A percentile compares a stretch with the other conserved stretches of the same genome.
Evolutionary conservation across 495 filamentous ascomycete genomes (phyloP).

Genomic region (Xylaria venustula): DNA sequence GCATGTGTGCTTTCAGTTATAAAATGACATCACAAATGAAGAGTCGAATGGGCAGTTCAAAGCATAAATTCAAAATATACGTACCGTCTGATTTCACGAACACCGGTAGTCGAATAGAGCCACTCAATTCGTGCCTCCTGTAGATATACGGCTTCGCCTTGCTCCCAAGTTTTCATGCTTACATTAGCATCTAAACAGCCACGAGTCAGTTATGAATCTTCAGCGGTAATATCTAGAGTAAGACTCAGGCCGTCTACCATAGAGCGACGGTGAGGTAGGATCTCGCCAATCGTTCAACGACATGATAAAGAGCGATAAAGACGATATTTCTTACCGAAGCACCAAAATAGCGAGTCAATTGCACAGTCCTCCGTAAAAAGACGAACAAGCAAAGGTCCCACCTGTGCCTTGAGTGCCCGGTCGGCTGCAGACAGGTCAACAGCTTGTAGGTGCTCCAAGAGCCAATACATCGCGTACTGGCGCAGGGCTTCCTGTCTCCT

Average conservation of each 20-base stretch:
- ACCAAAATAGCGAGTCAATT: slow-evolving; percentile 36
- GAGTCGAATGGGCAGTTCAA: not conserved
- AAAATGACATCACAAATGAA: too few species aligned
- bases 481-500: slow-evolving; percentile 26
- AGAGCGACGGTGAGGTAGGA: too few species aligned
- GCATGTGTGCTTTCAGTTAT: too few species aligned
- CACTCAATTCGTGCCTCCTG: slow-evolving; percentile 24
- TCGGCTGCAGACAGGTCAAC: slow-evolving; percentile 37
- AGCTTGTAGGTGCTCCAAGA: slow-evolving; percentile 31
- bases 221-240: not conserved
- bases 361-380: slow-evolving; percentile 32
- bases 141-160: slow-evolving; percentile 13
- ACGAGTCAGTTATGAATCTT: not conserved
- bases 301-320: not conserved
- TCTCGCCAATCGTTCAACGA: not conserved
- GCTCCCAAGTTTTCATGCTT: slow-evolving; percentile 26
- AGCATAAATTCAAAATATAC: not conserved
- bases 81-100: slow-evolving; percentile 24
- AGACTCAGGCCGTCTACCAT: too few species aligned
- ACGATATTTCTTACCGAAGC: slow-evolving; percentile 9
- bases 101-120: slow-evolving; percentile 29
- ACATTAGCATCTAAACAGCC: slow-evolving; percentile 14
- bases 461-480: slow-evolving; percentile 33
- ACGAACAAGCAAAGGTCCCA: slow-evolving; percentile 35
- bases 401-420: slow-evolving; percentile 28